phyloP scores from a whole-genome alignment of 2,329 filamentous ascomycete species.

The Aspergillus oerlinghausenensis region DNA sequence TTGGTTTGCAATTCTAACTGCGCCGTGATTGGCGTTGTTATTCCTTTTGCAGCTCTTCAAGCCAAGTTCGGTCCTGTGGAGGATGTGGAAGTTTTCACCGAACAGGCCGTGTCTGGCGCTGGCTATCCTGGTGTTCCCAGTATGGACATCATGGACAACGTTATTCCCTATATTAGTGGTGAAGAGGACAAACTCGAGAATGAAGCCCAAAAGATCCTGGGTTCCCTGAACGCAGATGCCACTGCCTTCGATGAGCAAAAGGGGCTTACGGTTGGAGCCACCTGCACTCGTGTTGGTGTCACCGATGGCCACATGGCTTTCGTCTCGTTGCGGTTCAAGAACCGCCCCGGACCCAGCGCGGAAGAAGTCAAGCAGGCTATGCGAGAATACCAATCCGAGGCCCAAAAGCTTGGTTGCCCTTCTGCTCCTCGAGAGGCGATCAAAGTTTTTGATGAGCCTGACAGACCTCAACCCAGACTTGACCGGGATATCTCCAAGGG shows the following conservation, averaged over 20 bases:
- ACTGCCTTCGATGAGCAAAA: conserved; percentile 74
- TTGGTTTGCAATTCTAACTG: conserved; percentile 98
- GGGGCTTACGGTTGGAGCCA: conserved; percentile 71
- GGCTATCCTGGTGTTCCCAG: conserved; percentile 65
- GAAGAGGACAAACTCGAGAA: conserved; percentile 96
- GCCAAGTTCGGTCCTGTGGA: conserved; percentile 74
- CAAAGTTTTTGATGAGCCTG: conserved; percentile 80
- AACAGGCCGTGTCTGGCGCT: conserved; percentile 91
- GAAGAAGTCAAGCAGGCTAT: conserved; percentile 75
- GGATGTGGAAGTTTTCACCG: conserved; percentile 79
- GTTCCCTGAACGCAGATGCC: conserved; percentile 63
- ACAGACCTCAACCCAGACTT: conserved; percentile 84
- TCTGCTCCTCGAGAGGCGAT: conserved; percentile 80
- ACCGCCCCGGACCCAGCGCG: conserved; percentile 66
- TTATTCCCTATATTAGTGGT: conserved; percentile 86
- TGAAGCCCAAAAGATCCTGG: conserved; percentile 92
- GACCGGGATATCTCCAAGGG: conserved; percentile 81
- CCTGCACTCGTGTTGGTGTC: conserved; percentile 92
- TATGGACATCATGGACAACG: conserved; percentile 96
- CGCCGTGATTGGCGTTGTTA: conserved; percentile 92
- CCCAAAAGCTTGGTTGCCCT: conserved; percentile 76
- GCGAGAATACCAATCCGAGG: conserved; percentile 76
- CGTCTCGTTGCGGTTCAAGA: conserved; percentile 77
- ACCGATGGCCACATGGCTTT: conserved; percentile 95
- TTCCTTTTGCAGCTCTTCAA: conserved; percentile 88